phyloP scores from a whole-genome alignment of 148 eudicot genomes.

The Nepenthes mirabilis region DNA sequence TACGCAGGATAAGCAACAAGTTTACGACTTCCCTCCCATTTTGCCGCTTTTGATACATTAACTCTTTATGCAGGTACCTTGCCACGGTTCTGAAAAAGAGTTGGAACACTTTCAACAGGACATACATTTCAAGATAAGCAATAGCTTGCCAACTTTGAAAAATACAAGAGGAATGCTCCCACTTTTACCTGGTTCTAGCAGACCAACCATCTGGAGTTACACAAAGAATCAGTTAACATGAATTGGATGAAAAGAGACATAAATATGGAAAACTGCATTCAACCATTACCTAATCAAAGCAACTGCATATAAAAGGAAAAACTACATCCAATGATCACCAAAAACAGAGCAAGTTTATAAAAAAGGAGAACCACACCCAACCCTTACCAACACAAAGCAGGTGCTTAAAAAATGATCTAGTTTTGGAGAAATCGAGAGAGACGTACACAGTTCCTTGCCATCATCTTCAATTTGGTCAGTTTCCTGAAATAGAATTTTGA shows the following conservation, averaged over 20 bases:
- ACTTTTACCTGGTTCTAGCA: constrained; percentile 48
- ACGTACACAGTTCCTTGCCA: constrained; percentile 30
- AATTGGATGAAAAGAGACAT: not conserved
- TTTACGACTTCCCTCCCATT: constrained; percentile 18
- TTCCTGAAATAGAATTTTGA: constrained; percentile 19
- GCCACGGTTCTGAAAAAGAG: constrained; percentile 42
- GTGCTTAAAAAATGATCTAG: not conserved
- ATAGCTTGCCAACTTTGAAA: not conserved
- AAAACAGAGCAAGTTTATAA: not conserved
- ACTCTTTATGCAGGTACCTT: constrained; percentile 26
- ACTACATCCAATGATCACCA: constrained; percentile 4
- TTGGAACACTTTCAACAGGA: not conserved
- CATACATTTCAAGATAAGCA: not conserved
- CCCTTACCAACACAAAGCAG: constrained; percentile 1
- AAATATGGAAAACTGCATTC: not conserved
- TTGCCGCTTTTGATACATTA: constrained; percentile 18
- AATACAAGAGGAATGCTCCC: not conserved
- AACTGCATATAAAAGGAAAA: not conserved
- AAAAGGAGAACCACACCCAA: not conserved
- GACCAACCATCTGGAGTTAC: constrained; percentile 57
- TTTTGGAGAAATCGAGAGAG: not conserved
- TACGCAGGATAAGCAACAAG: constrained; percentile 34
- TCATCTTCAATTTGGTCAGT: constrained; percentile 32
- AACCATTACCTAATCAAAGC: constrained; percentile 2
- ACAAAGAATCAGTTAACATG: constrained; percentile 6